Evolutionary conservation across 2,329 filamentous ascomycete genomes (phyloP).

Genomic region (Alternaria panax): DNA sequence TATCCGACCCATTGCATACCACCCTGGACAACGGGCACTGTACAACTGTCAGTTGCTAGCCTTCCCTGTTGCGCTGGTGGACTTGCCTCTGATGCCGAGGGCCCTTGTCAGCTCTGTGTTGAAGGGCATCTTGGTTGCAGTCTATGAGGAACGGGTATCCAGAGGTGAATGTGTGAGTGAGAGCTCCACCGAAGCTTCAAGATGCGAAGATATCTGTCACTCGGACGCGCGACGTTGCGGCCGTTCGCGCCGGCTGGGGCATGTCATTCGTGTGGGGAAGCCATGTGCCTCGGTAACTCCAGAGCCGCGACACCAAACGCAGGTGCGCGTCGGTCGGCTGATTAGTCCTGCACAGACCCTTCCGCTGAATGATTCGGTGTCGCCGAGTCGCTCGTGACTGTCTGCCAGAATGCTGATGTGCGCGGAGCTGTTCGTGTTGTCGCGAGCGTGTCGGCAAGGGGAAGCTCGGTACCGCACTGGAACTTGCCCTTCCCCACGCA

Average conservation of each 20-base stretch:
- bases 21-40: constrained; percentile 83
- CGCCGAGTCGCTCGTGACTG: constrained; percentile 2
- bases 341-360: constrained; percentile 6
- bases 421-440: neutral
- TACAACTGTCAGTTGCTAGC: constrained; percentile 53
- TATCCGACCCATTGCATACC: constrained; percentile 89
- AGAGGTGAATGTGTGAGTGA: neutral
- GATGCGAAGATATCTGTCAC: constrained; percentile 12
- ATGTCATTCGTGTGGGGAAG: constrained; percentile 36
- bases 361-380: constrained; percentile 20
- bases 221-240: constrained; percentile 14
- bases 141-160: constrained; percentile 4
- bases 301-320: constrained; percentile 24
- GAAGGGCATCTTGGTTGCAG: constrained; percentile 62
- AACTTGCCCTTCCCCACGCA: neutral
- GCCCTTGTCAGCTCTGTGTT: constrained; percentile 69
- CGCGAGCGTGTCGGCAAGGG: neutral
- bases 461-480: neutral
- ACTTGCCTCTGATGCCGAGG: constrained; percentile 62
- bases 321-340: constrained; percentile 13
- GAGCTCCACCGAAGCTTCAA: neutral
- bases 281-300: constrained; percentile 37
- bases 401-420: neutral
- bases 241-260: constrained; percentile 23
- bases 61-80: neutral